These are phyloP conservation scores for Trichophyton equinum DNA, from an alignment of 2,329 filamentous ascomycete genomes.

Conservation along the genomic window DNA sequence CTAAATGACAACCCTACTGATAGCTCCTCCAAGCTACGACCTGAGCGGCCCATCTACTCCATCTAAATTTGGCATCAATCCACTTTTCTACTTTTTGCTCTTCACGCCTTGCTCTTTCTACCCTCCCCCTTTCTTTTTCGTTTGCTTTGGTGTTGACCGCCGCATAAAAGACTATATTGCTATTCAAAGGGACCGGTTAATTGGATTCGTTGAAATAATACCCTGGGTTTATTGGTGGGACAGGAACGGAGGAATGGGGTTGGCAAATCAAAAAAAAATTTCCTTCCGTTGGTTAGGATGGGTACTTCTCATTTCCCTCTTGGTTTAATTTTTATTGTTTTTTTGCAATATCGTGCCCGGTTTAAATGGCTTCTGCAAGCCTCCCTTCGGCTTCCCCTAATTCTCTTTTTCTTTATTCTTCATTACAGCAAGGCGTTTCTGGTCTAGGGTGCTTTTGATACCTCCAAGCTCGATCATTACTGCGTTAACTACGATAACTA, in stretches of 20 bases:
- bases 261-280: neutral
- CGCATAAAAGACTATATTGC: neutral
- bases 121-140: neutral
- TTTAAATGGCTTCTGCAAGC: neutral
- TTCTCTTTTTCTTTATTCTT: neutral
- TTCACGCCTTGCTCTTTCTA: neutral
- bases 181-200: neutral
- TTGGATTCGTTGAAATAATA: slow-evolving; percentile 1
- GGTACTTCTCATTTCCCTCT: neutral
- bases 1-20: slow-evolving; percentile 18
- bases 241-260: neutral
- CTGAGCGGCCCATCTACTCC: neutral
- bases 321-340: neutral
- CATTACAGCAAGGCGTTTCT: neutral
- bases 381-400: neutral
- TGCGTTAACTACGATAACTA: neutral
- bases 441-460: neutral
- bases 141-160: neutral
- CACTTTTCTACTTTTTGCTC: neutral
- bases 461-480: neutral
- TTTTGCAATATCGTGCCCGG: too few relatives aligned
- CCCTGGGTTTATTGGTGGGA: neutral
- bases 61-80: neutral
- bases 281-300: neutral
- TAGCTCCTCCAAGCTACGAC: slow-evolving; percentile 9